Percentiles rank a stretch among this genome's conserved stretches.
Conservation (phyloP, 495 filamentous ascomycete species). For the Lepraria neglecta region DNA sequence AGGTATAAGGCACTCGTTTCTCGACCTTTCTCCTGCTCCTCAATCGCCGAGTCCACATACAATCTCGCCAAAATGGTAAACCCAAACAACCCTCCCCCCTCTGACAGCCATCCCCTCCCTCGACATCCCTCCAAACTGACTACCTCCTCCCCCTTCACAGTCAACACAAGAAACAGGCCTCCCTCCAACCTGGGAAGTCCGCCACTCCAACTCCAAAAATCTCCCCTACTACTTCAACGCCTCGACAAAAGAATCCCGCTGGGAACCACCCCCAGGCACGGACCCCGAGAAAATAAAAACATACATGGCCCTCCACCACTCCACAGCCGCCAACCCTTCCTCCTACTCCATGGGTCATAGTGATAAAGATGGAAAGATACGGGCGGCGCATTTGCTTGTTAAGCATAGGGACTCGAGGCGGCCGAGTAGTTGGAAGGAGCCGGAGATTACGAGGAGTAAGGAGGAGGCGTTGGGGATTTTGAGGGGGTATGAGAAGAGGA, state of each 20-base stretch:
- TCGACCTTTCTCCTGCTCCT: no score
- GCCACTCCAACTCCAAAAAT: slow-evolving; percentile 93
- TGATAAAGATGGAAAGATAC: slow-evolving; percentile 68
- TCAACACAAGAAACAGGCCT: slow-evolving; percentile 67
- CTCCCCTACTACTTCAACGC: slow-evolving; percentile 97
- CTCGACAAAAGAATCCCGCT: slow-evolving; percentile 72
- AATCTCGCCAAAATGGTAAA: slow-evolving; percentile 10
- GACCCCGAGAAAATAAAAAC: slow-evolving; percentile 83
- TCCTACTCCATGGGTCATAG: slow-evolving; percentile 34
- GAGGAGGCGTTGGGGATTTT: slow-evolving; percentile 78
- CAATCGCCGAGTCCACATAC: not conserved
- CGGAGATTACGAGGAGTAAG: slow-evolving; percentile 78
- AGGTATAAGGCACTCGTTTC: no score
- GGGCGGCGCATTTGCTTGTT: slow-evolving; percentile 81
- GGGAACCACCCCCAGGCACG: slow-evolving; percentile 84
- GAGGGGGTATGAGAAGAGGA: slow-evolving; percentile 61
- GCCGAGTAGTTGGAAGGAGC: slow-evolving; percentile 86
- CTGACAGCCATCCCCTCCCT: not conserved
- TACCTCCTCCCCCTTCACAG: slow-evolving; percentile 18
- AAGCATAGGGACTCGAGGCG: slow-evolving; percentile 85
- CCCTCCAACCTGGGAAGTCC: slow-evolving; percentile 84
- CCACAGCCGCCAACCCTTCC: slow-evolving; percentile 45
- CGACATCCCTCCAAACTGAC: not conserved
- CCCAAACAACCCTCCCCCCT: not conserved
- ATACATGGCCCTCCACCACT: slow-evolving; percentile 85